Conservation (phyloP, 768 basidiomycete species). For the Pisolithus marmoratus region DNA sequence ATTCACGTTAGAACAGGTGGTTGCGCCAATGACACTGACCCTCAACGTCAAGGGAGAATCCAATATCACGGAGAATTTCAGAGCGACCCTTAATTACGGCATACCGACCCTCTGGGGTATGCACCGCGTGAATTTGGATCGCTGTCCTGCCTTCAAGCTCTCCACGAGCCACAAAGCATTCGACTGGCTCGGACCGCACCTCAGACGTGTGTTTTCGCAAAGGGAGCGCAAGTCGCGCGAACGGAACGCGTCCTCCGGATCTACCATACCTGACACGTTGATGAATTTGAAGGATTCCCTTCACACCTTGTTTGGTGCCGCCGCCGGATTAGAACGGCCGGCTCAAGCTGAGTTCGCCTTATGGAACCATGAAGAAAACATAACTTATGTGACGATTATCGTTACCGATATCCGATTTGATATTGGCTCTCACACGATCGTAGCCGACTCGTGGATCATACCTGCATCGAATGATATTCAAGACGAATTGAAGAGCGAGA, state of each 20-base stretch:
- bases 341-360: conserved; percentile 16
- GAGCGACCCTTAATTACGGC: conserved; percentile 13
- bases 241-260: neutral
- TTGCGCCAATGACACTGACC: conserved; percentile 11
- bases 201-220: conserved; percentile 25
- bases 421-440: conserved; percentile 41
- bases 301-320: conserved; percentile 20
- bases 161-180: conserved; percentile 6
- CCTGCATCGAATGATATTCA: conserved; percentile 25
- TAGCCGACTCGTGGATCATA: conserved; percentile 46
- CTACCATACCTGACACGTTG: conserved; percentile 18
- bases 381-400: conserved; percentile 38
- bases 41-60: conserved; percentile 14
- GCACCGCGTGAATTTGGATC: conserved; percentile 34
- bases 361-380: conserved; percentile 6
- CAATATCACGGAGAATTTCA: conserved; percentile 23
- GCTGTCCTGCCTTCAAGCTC: conserved; percentile 28
- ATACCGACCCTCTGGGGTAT: conserved; percentile 29
- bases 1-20: conserved; percentile 17
- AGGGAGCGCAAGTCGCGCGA: conserved; percentile 19
- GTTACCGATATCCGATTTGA: conserved; percentile 44
- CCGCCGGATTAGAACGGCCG: conserved; percentile 19
- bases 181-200: conserved; percentile 31
- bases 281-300: conserved; percentile 30
- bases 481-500: conserved; percentile 8